Base-by-base conservation (phyloP, 306 rosid genomes). In the Pyrus pyrifolia region DNA sequence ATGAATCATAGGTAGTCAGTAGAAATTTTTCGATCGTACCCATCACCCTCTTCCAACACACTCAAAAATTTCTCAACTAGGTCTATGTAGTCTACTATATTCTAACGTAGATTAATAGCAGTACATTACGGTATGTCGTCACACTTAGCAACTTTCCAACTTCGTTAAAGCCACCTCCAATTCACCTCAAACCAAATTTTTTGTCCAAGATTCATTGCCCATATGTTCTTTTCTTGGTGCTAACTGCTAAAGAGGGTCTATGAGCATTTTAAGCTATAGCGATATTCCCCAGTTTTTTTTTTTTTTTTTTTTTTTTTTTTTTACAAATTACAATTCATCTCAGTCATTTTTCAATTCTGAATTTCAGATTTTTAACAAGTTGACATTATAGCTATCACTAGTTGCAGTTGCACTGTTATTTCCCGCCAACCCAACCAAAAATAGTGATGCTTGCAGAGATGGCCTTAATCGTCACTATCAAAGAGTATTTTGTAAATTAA, bases 341-440 rank as follows among this genome's bases (percentile, higher is more conserved):
- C 3, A 11, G 15, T 58, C 63, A 11, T 49, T 11, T 59, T 22
- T 21, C 60, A 55, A 55, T 55, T 30, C 8, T 29, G 21, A 27
- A 62, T 31, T 62, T 15, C 11, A 62, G 7, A 62, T 27, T 62
- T 33, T n/a, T 11, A 66, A 66, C 46, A 10, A 66, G 70, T 66
- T 21, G 19, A 13, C 44, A 49, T 66, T 46, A 17, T 70, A 22
- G 76, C 65, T 31, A 70, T 70, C 42, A 69, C 51, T 60, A 31
- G 63, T 38, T 59, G 69, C n/a, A 45, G 70, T 25, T 69, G 69
- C 10, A 58, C 15, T 69, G 27, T 70, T 59, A 59, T 40, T 69
- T 67, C 52, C 80, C 80, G 5, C 55, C 21, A 51, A 51, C 55
- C 55, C 80, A 29, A 44, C 75, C 38, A 68, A 77, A 45, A 51